Evolutionary conservation across 345 rosid species (phyloP).

Genomic region (Streptanthus diversifolius): DNA sequence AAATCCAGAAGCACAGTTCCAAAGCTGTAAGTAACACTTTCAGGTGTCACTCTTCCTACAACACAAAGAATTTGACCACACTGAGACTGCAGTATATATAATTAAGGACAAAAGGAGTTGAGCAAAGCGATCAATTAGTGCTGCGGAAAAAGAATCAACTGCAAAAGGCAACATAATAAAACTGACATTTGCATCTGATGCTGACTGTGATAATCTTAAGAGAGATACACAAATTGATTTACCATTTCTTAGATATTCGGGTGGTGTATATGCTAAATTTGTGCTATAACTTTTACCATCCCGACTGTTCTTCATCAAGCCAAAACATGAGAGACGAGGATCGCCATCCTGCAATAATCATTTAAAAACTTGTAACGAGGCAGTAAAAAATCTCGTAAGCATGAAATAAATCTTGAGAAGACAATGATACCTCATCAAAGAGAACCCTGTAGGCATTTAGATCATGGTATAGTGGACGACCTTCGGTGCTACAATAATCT

Average conservation of each 20-base stretch:
- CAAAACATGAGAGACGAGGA: slow-evolving; percentile 97
- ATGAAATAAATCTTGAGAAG: neutral
- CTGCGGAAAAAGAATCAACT: too few relatives aligned
- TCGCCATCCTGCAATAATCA: slow-evolving; percentile 75
- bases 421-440: slow-evolving; percentile 76
- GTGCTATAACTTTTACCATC: slow-evolving; percentile 97
- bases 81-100: neutral
- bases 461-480: slow-evolving; percentile 89
- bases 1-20: slow-evolving; percentile 94
- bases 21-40: slow-evolving; percentile 93
- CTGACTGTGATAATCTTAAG: neutral
- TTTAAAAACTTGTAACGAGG: neutral
- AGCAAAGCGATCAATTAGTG: neutral
- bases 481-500: slow-evolving; percentile 77
- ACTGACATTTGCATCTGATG: neutral
- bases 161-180: neutral
- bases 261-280: slow-evolving; percentile 92
- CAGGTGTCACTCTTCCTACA: slow-evolving; percentile 90
- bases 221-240: neutral
- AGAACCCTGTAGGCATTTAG: slow-evolving; percentile 95
- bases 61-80: neutral
- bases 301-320: slow-evolving; percentile 91
- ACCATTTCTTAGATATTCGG: slow-evolving; percentile 93
- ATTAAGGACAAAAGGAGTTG: neutral
- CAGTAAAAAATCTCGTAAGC: neutral